Percentiles rank a stretch among this genome's conserved stretches.
These are phyloP conservation scores for Melaleuca alternifolia DNA, from an alignment of 345 rosid genomes.

Conservation along the genomic window DNA sequence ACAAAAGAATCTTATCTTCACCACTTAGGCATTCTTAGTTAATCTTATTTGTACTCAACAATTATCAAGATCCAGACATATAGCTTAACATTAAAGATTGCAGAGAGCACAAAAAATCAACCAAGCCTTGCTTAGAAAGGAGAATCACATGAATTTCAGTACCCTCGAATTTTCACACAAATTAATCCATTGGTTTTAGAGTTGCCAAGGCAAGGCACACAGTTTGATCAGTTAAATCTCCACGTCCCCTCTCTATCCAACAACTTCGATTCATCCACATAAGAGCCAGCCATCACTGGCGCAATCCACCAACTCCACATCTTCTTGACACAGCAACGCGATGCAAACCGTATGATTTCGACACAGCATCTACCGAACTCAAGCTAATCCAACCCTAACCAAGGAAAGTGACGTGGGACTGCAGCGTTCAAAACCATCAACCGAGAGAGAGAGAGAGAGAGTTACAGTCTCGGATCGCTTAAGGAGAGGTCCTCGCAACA, in stretches of 20 bases:
- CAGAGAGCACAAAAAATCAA: background rate
- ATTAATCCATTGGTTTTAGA: background rate
- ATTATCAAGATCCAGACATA: background rate
- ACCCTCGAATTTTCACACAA: background rate
- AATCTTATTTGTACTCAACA: background rate
- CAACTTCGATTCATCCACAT: background rate
- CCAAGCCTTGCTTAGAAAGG: background rate
- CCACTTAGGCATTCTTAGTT: background rate
- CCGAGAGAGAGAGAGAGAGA: background rate
- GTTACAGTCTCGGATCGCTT: constrained; percentile 91
- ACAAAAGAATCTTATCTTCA: background rate
- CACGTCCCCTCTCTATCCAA: background rate
- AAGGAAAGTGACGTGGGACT: background rate
- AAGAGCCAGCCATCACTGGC: background rate
- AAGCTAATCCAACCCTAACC: background rate
- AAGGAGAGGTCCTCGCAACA: constrained; percentile 93
- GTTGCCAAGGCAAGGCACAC: background rate
- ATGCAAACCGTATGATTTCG: background rate
- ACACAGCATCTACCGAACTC: background rate
- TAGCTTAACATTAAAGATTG: background rate
- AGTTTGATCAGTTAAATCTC: background rate
- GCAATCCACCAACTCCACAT: background rate
- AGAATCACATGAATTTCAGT: background rate
- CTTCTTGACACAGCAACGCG: background rate
- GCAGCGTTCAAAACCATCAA: background rate